Conservation (phyloP, 768 basidiomycete genomes). For the Tricholoma matsutake region DNA sequence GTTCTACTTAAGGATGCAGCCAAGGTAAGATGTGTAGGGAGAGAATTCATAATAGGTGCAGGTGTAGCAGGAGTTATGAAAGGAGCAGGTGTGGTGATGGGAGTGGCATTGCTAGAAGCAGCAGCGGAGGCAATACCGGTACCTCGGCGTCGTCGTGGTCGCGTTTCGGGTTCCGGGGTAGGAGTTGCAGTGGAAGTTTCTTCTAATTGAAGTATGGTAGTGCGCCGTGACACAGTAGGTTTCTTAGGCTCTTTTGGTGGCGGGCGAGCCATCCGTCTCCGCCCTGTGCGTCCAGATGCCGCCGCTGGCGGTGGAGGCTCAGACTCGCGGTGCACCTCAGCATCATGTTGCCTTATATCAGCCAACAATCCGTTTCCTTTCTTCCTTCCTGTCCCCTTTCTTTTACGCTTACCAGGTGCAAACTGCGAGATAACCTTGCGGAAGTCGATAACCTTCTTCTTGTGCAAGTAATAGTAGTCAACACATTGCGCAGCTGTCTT, state of each 20-base stretch:
- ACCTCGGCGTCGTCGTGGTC: slow-evolving; percentile 21
- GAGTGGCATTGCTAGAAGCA: neutral
- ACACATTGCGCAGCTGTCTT: slow-evolving; percentile 91
- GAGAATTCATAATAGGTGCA: neutral
- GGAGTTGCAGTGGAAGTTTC: slow-evolving; percentile 54
- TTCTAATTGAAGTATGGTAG: slow-evolving; percentile 41
- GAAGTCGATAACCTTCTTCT: slow-evolving; percentile 85
- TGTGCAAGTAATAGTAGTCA: slow-evolving; percentile 91
- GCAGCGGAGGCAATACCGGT: slow-evolving; percentile 11
- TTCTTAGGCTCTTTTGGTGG: slow-evolving; percentile 19
- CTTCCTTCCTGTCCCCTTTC: slow-evolving; percentile 63
- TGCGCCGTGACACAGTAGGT: slow-evolving; percentile 33
- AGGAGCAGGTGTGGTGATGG: neutral
- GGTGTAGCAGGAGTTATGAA: neutral
- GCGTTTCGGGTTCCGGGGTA: slow-evolving; percentile 63
- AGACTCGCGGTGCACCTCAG: slow-evolving; percentile 39
- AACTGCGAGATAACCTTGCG: slow-evolving; percentile 67
- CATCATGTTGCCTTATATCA: slow-evolving; percentile 80
- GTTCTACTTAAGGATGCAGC: slow-evolving; percentile 17
- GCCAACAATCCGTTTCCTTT: slow-evolving; percentile 79
- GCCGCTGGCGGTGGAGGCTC: slow-evolving; percentile 35
- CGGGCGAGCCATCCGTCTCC: slow-evolving; percentile 30
- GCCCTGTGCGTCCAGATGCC: slow-evolving; percentile 38
- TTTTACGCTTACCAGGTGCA: slow-evolving; percentile 63
- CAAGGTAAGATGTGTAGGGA: neutral